Evolutionary conservation across 164 flowering plant genomes (phyloP), one percentile per base, ranked within the genome.

Genomic region (Kingdonia uniflora): DNA sequence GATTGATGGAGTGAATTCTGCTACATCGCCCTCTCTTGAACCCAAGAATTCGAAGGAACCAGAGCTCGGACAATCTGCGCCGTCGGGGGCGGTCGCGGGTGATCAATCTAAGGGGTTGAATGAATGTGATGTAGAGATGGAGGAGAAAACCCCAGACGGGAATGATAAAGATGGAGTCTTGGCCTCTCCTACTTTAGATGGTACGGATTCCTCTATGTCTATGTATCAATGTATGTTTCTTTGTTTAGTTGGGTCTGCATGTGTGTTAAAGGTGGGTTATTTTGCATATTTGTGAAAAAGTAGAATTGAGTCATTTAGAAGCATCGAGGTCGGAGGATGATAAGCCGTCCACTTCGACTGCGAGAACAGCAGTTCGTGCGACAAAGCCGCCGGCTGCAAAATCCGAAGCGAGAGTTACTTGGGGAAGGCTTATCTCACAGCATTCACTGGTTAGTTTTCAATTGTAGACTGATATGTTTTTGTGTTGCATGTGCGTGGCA

Each of bases 361-460:
- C 23, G 11, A 26, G n/a, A 11, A 29, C 35, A 29, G 58, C 61
- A 5, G 22, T 20, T 22, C 25, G 29, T 22, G 15, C 29, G 2
- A 23, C 14, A 33, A 63, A 77, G 60, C 59, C 71, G 39, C 54
- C 49, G 20, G 26, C 26, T 17, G 26, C 25, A n/a, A 78, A 67
- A 42, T 59, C 68, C 11, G 60, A 42, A 57, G 49, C 62, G 0
- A 71, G 66, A 62, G 64, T 54, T 55, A 71, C 88, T 0, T 90
- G 97, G 97, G 97, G 81, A 26, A 78, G 76, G 68, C 90, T 90
- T 65, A 59, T 86, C 26, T 86, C 95, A 10, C 95, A 82, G 74
- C 65, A 61, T 48, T 61, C 82, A 48, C 76, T 77, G 91, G 96
- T 84, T 42, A 29, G 78, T 54, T 61, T 19, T 45, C 23, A 11